Percentiles rank a stretch among this genome's conserved stretches.
phyloP scores from a whole-genome alignment of 2,329 filamentous ascomycete genomes.

The Xylariaceae sp. region DNA sequence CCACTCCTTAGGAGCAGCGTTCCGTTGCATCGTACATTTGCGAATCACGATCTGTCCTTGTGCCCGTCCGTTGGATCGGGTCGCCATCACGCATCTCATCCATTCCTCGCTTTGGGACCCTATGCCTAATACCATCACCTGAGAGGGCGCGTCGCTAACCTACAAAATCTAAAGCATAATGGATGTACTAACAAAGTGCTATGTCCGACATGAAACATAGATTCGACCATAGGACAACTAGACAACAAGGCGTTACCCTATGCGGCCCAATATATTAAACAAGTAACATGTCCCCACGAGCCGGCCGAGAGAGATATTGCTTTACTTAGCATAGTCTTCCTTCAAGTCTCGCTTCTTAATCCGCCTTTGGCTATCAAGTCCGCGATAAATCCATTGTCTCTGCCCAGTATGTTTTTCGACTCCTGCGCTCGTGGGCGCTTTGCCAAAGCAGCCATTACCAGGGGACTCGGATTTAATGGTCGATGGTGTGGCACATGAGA shows the following conservation, averaged over 20 bases:
- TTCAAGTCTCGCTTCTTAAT: constrained; percentile 11
- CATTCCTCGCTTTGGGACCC: background rate
- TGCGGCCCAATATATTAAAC: too few relatives aligned
- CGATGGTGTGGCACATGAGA: constrained; percentile 15
- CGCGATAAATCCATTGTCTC: background rate
- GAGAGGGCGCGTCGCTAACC: too few relatives aligned
- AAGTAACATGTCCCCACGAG: background rate
- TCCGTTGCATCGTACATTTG: constrained; percentile 7
- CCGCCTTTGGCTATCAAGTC: constrained; percentile 8
- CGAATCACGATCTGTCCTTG: background rate
- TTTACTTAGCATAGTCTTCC: background rate
- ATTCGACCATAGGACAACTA: too few relatives aligned
- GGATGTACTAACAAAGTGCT: background rate
- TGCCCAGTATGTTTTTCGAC: too few relatives aligned
- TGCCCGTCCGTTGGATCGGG: background rate
- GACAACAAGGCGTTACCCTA: too few relatives aligned
- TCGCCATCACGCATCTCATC: background rate
- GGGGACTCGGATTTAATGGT: background rate
- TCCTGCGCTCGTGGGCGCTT: too few relatives aligned
- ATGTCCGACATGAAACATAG: constrained; percentile 9
- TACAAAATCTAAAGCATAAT: background rate
- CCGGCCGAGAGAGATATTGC: background rate
- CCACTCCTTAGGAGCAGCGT: background rate
- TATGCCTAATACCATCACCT: background rate
- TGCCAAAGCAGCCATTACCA: too few relatives aligned